These are phyloP conservation scores for Suillus clintonianus DNA, from an alignment of 768 basidiomycete species.

Conservation along the genomic window DNA sequence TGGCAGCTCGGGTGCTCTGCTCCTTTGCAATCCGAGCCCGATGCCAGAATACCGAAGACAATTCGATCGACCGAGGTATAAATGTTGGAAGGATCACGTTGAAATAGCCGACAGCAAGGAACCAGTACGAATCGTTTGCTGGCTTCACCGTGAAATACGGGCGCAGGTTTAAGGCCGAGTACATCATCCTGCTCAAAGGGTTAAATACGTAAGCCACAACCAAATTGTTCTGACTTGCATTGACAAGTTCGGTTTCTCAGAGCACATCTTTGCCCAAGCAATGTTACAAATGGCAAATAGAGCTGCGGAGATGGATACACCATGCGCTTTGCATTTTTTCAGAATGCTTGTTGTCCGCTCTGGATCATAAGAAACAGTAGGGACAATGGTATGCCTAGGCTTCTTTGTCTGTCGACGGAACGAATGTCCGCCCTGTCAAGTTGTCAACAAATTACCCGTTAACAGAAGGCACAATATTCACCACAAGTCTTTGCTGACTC, in stretches of 20 bases:
- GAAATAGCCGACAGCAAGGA: slow-evolving; percentile 79
- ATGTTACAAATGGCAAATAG: slow-evolving; percentile 76
- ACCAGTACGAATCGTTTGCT: slow-evolving; percentile 71
- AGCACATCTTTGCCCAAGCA: slow-evolving; percentile 63
- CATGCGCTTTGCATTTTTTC: slow-evolving; percentile 66
- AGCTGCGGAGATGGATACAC: slow-evolving; percentile 74
- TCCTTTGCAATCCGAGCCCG: slow-evolving; percentile 67
- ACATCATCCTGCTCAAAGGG: slow-evolving; percentile 62
- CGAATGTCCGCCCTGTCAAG: slow-evolving; percentile 64
- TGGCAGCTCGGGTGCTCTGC: slow-evolving; percentile 68
- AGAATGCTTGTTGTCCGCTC: slow-evolving; percentile 63
- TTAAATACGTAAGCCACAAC: neutral
- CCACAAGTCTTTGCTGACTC: slow-evolving; percentile 58
- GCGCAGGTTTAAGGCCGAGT: slow-evolving; percentile 81
- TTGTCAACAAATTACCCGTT: neutral
- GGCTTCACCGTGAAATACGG: slow-evolving; percentile 51
- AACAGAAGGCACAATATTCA: slow-evolving; percentile 27
- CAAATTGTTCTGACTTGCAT: slow-evolving; percentile 39
- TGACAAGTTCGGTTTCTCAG: slow-evolving; percentile 49
- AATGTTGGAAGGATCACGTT: slow-evolving; percentile 80
- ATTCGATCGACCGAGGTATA: slow-evolving; percentile 47
- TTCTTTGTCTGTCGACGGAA: slow-evolving; percentile 56
- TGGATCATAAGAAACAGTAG: slow-evolving; percentile 60
- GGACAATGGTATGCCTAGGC: slow-evolving; percentile 64
- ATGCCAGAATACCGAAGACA: slow-evolving; percentile 65